Percentiles rank a stretch among this genome's conserved stretches.
Conservation (phyloP, 768 basidiomycete species). For the Suillus occidentalis region DNA sequence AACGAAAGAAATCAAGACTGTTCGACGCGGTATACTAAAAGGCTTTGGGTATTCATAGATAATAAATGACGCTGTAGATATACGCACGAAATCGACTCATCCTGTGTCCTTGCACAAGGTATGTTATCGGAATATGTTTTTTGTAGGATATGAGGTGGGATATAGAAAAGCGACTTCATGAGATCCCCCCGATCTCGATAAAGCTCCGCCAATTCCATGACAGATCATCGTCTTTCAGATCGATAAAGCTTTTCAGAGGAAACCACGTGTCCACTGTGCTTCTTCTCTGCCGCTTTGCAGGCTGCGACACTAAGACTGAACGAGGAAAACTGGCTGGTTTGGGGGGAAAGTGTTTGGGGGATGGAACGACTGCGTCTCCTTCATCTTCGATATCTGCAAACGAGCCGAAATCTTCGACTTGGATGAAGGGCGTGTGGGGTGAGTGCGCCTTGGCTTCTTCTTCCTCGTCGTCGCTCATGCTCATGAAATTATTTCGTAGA, state of each 20-base stretch:
- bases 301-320: constrained; percentile 11
- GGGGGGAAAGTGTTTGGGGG: constrained; percentile 6
- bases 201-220: constrained; percentile 63
- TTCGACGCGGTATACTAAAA: neutral
- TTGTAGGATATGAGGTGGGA: constrained; percentile 3
- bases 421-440: constrained; percentile 15
- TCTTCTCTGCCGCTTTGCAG: constrained; percentile 32
- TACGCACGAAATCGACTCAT: constrained; percentile 20
- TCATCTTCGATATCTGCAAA: constrained; percentile 36
- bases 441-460: constrained; percentile 29
- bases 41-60: constrained; percentile 11
- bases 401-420: constrained; percentile 21
- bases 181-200: constrained; percentile 50
- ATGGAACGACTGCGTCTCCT: constrained; percentile 25
- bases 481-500: constrained; percentile 57
- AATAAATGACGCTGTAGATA: constrained; percentile 21
- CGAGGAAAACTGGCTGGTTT: constrained; percentile 17
- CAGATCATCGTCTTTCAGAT: constrained; percentile 51
- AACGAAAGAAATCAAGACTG: neutral
- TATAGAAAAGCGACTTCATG: constrained; percentile 8
- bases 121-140: constrained; percentile 16
- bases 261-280: constrained; percentile 53
- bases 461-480: constrained; percentile 65
- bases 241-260: constrained; percentile 64
- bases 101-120: constrained; percentile 10